Conservation (phyloP, 768 basidiomycete species). For the Cystofilobasidium macerans region DNA sequence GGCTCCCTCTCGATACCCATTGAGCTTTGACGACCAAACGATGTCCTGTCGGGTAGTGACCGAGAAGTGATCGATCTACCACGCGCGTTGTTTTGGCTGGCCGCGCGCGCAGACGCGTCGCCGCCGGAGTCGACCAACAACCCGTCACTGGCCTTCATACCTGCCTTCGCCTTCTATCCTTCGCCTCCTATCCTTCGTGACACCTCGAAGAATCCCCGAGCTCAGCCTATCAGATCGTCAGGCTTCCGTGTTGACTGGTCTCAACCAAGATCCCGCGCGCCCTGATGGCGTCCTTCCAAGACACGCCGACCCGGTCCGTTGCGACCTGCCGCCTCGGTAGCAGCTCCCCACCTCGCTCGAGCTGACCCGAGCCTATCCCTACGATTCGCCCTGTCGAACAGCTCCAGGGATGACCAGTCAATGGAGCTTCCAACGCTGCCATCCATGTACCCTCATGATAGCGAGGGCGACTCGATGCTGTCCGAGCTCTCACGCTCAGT, state of each 20-base stretch:
- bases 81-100: neutral
- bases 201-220: too few species aligned
- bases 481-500: constrained; percentile 1
- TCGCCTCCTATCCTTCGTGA: neutral
- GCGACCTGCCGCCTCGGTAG: neutral
- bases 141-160: too few species aligned
- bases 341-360: neutral
- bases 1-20: too few species aligned
- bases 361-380: neutral
- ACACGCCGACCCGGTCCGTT: neutral
- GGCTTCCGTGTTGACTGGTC: too few species aligned
- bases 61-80: too few species aligned
- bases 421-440: constrained; percentile 17
- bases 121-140: too few species aligned
- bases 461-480: constrained; percentile 17
- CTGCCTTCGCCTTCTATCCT: neutral
- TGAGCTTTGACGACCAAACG: too few species aligned
- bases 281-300: neutral
- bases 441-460: constrained; percentile 7
- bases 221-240: too few species aligned
- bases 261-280: too few species aligned
- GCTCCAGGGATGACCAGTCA: neutral
- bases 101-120: too few species aligned
- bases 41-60: too few species aligned
- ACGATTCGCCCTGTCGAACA: neutral